Conservation (phyloP, 75 land plant genomes). For the Isoetes taiwanensis region DNA sequence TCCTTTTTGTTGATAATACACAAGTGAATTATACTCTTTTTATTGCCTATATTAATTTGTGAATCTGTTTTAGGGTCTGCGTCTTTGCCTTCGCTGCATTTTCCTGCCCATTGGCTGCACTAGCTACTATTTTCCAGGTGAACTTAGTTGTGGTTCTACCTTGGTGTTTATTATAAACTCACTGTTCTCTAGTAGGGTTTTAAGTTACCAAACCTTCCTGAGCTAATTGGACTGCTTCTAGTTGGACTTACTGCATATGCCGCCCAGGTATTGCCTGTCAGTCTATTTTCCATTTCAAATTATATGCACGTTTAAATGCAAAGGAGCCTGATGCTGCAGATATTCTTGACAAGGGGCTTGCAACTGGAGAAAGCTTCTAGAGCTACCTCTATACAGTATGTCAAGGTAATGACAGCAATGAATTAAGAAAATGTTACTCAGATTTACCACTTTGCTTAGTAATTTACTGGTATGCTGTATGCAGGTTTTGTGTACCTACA, state of each 20-base stretch:
- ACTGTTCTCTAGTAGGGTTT: slow-evolving; percentile 10
- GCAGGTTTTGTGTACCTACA: slow-evolving; percentile 27
- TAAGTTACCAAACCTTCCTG: slow-evolving; percentile 15
- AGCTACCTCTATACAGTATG: slow-evolving; percentile 28
- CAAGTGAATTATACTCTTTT: too few species aligned
- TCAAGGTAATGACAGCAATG: slow-evolving; percentile 13
- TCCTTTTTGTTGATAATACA: slow-evolving; percentile 5
- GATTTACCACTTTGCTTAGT: background rate
- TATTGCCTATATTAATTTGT: too few species aligned
- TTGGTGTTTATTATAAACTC: background rate
- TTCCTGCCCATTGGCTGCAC: slow-evolving; percentile 20
- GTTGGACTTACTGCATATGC: slow-evolving; percentile 25
- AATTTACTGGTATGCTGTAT: background rate
- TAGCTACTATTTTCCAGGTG: slow-evolving; percentile 23
- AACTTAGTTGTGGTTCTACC: background rate
- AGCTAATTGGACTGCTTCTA: slow-evolving; percentile 10
- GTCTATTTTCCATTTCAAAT: background rate
- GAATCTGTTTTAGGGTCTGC: slow-evolving; percentile 18
- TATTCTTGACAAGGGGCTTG: slow-evolving; percentile 28
- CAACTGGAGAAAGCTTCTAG: slow-evolving; percentile 27
- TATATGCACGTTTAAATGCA: background rate
- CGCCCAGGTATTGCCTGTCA: slow-evolving; percentile 15
- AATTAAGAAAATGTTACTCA: background rate
- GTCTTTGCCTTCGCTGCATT: slow-evolving; percentile 26
- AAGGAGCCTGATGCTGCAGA: slow-evolving; percentile 4